These are phyloP conservation scores for Ganoderma boninense DNA, from an alignment of 1,284 basidiomycete genomes.

Conservation along the genomic window DNA sequence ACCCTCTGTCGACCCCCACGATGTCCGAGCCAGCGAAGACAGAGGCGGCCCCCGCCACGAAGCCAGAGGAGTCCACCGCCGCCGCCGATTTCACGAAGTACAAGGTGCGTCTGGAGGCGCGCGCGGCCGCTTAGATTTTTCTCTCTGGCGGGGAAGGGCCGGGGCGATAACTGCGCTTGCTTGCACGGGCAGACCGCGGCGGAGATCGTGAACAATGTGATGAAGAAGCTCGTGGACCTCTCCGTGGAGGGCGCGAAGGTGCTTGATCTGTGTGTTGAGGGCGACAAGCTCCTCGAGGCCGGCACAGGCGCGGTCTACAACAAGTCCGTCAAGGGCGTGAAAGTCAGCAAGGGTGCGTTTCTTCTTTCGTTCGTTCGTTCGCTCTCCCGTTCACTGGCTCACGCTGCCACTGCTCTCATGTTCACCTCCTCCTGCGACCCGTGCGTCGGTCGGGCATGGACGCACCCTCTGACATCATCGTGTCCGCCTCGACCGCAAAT, in stretches of 20 bases:
- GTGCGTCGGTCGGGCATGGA: background rate
- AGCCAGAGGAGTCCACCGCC: constrained; percentile 56
- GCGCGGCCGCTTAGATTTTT: constrained; percentile 27
- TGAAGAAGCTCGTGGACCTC: constrained; percentile 86
- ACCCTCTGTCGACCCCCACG: constrained; percentile 15
- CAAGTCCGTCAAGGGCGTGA: constrained; percentile 88
- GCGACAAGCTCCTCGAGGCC: constrained; percentile 91
- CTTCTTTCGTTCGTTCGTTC: constrained; percentile 7
- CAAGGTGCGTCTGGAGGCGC: constrained; percentile 60
- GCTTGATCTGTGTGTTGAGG: constrained; percentile 91
- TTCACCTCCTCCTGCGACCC: background rate
- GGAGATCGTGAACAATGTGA: constrained; percentile 87
- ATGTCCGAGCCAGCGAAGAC: constrained; percentile 63
- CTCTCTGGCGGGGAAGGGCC: background rate
- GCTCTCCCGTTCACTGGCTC: background rate
- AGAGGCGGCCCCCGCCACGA: constrained; percentile 39
- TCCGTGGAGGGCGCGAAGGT: constrained; percentile 86
- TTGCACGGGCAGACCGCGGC: constrained; percentile 73
- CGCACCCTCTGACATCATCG: background rate
- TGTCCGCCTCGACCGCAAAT: background rate
- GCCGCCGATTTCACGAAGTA: constrained; percentile 86
- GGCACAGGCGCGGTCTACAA: constrained; percentile 90
- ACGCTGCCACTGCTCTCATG: background rate
- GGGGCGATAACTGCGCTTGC: constrained; percentile 1
- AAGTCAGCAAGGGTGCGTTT: constrained; percentile 83